Percentiles rank a stretch among this genome's conserved stretches.
These are phyloP conservation scores for Hanseniaspora occidentalis DNA, from an alignment of 805 yeast species.

Conservation along the genomic window DNA sequence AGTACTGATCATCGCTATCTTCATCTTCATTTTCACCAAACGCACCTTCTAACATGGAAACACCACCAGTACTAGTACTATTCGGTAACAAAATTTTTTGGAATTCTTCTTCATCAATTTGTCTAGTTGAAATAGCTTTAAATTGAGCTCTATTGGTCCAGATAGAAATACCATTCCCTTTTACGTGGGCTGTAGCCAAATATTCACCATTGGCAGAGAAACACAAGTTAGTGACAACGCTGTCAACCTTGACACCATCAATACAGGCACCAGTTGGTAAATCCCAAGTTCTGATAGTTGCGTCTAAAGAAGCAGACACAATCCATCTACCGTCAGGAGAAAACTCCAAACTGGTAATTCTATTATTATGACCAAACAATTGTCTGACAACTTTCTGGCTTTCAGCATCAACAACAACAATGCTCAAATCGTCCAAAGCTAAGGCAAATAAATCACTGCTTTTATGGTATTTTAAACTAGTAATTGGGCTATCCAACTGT, in stretches of 20 bases:
- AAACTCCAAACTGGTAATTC: constrained; percentile 80
- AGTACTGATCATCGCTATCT: constrained; percentile 20
- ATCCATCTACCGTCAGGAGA: constrained; percentile 96
- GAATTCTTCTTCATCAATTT: constrained; percentile 66
- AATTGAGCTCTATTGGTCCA: constrained; percentile 92
- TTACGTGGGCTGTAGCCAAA: constrained; percentile 85
- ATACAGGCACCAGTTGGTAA: constrained; percentile 94
- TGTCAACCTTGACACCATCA: constrained; percentile 71
- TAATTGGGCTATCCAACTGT: constrained; percentile 63
- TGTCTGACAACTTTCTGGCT: constrained; percentile 79
- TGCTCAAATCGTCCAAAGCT: constrained; percentile 67
- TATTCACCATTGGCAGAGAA: constrained; percentile 83
- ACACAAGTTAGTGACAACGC: constrained; percentile 64
- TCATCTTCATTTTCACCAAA: constrained; percentile 34
- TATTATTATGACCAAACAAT: constrained; percentile 77
- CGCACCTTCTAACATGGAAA: constrained; percentile 66
- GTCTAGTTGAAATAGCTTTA: constrained; percentile 59
- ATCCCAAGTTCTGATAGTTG: constrained; percentile 93
- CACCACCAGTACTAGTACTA: constrained; percentile 66
- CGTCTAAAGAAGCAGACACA: constrained; percentile 69
- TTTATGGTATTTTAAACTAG: constrained; percentile 64
- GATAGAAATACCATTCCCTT: constrained; percentile 76
- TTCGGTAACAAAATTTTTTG: constrained; percentile 54
- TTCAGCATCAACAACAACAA: constrained; percentile 69
- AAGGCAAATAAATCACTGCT: constrained; percentile 77